Evolutionary conservation across 768 basidiomycete species (phyloP).

Genomic region (Lentinula sp.): DNA sequence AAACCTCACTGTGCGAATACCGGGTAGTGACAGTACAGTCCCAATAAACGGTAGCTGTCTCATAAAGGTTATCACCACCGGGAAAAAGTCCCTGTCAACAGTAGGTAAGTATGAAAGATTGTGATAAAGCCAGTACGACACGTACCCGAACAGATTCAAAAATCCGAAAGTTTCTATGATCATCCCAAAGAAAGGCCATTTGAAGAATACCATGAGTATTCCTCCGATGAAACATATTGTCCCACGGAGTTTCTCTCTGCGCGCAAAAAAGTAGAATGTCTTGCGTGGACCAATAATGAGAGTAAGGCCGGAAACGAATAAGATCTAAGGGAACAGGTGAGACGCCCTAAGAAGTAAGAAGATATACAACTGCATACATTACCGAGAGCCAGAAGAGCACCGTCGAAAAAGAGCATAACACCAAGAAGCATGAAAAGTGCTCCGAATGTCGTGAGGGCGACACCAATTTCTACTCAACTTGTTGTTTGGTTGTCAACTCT

Average conservation of each 20-base stretch:
- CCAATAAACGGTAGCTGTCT: slow-evolving; percentile 92
- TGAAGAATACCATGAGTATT: slow-evolving; percentile 88
- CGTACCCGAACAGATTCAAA: slow-evolving; percentile 93
- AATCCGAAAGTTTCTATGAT: slow-evolving; percentile 95
- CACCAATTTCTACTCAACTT: slow-evolving; percentile 79
- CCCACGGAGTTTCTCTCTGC: slow-evolving; percentile 91
- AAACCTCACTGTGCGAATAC: slow-evolving; percentile 71
- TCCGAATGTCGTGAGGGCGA: slow-evolving; percentile 94
- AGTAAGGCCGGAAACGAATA: slow-evolving; percentile 91
- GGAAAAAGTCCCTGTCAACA: slow-evolving; percentile 90
- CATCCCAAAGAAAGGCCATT: slow-evolving; percentile 93
- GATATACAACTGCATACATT: slow-evolving; percentile 50
- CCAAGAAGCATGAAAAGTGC: slow-evolving; percentile 95
- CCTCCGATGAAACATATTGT: slow-evolving; percentile 85
- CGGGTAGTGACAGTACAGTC: slow-evolving; percentile 79
- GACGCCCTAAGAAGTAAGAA: neutral
- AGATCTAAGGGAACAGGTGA: slow-evolving; percentile 51
- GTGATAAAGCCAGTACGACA: slow-evolving; percentile 6
- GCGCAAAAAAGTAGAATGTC: slow-evolving; percentile 97
- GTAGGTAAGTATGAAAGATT: neutral
- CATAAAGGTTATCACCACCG: slow-evolving; percentile 94
- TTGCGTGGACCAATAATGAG: slow-evolving; percentile 96
- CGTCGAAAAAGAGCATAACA: slow-evolving; percentile 95
- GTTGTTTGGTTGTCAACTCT: neutral
- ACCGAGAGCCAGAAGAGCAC: slow-evolving; percentile 91